Conservation (phyloP, 192 early-diverging fungal species). For the Spizellomyces punctatus region DNA sequence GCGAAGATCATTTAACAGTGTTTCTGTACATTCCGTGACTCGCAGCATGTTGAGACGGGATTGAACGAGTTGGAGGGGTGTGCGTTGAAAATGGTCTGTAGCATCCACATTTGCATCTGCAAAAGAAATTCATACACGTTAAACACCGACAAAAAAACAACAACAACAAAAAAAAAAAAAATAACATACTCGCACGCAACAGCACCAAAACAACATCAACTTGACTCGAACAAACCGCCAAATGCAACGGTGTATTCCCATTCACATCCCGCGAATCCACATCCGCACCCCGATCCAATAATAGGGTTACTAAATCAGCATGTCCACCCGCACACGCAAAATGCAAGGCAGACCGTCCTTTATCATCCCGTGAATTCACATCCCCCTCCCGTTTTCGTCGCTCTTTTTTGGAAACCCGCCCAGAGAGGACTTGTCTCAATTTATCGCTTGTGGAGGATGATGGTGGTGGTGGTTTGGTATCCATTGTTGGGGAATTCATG, state of each 20-base stretch:
- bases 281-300: slow-evolving; percentile 44
- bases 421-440: too few species aligned
- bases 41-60: not conserved
- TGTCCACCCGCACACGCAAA: slow-evolving; percentile 80
- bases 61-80: slow-evolving; percentile 25
- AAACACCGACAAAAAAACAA: too few species aligned
- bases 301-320: slow-evolving; percentile 56
- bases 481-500: too few species aligned
- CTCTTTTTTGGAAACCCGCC: too few species aligned
- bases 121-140: too few species aligned
- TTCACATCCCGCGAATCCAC: slow-evolving; percentile 35
- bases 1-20: not conserved
- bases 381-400: not conserved
- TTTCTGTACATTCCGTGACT: not conserved
- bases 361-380: not conserved
- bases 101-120: slow-evolving; percentile 13
- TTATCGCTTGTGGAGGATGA: too few species aligned
- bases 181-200: slow-evolving; percentile 28
- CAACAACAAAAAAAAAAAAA: not conserved
- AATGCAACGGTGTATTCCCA: slow-evolving; percentile 44
- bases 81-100: slow-evolving; percentile 8
- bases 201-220: slow-evolving; percentile 33
- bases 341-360: slow-evolving; percentile 79
- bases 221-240: slow-evolving; percentile 39
- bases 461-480: too few species aligned